Base-by-base conservation (phyloP, 495 filamentous ascomycete genomes). In the Evansstolkia leycettana region DNA sequence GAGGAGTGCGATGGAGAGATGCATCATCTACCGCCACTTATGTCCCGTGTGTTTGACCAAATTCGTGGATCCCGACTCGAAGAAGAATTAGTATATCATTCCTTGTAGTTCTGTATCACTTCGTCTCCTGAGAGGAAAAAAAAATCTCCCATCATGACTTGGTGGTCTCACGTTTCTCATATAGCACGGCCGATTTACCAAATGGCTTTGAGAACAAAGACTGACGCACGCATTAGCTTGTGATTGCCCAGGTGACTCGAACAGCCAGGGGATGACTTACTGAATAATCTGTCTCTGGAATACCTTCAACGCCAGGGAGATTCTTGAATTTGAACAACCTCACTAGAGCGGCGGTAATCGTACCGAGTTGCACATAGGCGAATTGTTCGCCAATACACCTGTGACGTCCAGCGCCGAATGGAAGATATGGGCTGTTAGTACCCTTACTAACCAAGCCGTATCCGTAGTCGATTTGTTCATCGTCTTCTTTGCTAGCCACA, bases 321-420 rank as follows among this genome's bases (percentile, higher is more conserved):
- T 54, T 57, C 35, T 42, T 39, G 36, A 70, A 62, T 37, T 62
- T 61, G 42, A 72, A 63, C 11, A 62, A 33, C 31, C 62, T 54
- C 19, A 71, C 63, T 45, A 75, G 37, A 1, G 62, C 58, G 6
- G 64, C 60, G 15, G 62, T 45, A 23, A 75, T 68, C 10, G 61
- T 55, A 20, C 50, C 54, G 33, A 73, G 52, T 27, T 75, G 67
- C 13, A 70, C 52, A 42, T 75, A 73, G 20, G 69, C 69, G 36
- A 72, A 75, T 33, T 69, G 62, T 47, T 75, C 69, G 15, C 70
- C 70, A 37, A 73, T 72, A 39, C 70, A 75, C 25, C 70, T 62
- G 42, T 73, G 70, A 16, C 69, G 57, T 8, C 70, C 70, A 15
- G 67, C 69, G 19, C 70, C 70, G 42, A 73, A 73, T 9, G 69